Conservation (phyloP, 2,329 filamentous ascomycete genomes). For the Trichoderma koningiopsis region DNA sequence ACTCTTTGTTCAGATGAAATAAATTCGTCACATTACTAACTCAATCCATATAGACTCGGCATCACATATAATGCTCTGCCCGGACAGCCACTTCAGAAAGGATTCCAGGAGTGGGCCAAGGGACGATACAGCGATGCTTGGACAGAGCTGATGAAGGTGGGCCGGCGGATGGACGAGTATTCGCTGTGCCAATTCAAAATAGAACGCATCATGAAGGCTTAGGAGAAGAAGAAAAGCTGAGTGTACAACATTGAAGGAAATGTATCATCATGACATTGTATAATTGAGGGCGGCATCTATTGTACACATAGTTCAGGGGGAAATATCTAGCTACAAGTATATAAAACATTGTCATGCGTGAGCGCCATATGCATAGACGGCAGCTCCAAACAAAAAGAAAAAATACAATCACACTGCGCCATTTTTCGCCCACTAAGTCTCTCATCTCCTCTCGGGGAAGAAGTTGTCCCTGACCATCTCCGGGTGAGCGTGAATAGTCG, state of each 20-base stretch:
- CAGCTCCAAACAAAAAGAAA: not conserved
- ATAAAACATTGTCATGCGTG: not conserved
- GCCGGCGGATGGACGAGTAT: slow-evolving; percentile 47
- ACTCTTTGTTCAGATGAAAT: not conserved
- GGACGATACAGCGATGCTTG: slow-evolving; percentile 69
- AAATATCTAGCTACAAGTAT: not conserved
- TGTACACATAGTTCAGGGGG: slow-evolving; percentile 37
- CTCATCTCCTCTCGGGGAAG: slow-evolving; percentile 32
- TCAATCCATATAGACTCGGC: slow-evolving; percentile 62
- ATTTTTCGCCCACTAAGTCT: not conserved
- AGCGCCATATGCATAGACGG: not conserved
- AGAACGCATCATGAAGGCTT: slow-evolving; percentile 51
- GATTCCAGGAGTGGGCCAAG: slow-evolving; percentile 75
- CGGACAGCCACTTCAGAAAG: slow-evolving; percentile 63
- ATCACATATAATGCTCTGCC: slow-evolving; percentile 75
- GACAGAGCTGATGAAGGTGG: slow-evolving; percentile 62
- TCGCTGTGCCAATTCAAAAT: slow-evolving; percentile 55
- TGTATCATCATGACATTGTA: slow-evolving; percentile 35
- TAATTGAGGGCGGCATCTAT: slow-evolving; percentile 37
- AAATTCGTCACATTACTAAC: slow-evolving; percentile 26
- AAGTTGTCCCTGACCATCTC: slow-evolving; percentile 64
- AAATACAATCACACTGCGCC: not conserved
- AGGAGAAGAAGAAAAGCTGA: slow-evolving; percentile 32
- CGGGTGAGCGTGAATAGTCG: slow-evolving; percentile 86
- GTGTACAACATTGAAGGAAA: slow-evolving; percentile 36